Base-by-base conservation (phyloP, 2,329 filamentous ascomycete species). In the Zymoseptoria ardabiliae region DNA sequence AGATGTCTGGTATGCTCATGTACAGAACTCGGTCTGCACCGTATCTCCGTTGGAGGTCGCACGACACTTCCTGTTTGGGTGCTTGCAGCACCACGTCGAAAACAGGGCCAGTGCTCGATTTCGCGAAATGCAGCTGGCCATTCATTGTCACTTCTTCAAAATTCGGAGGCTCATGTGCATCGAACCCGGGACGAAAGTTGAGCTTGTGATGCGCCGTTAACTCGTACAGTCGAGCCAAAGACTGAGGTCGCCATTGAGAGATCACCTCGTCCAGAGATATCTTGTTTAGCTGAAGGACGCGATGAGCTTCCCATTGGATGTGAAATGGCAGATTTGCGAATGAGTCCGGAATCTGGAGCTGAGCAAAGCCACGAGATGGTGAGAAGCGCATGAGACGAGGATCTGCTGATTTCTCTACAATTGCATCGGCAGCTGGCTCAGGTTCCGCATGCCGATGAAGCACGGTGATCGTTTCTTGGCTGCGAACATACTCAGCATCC, bases 11-110 rank as follows among this genome's bases (percentile, higher is more conserved):
- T 1, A 74, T 55, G 2, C 71, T 68, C 2, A 79, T 59, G 49
- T 75, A 76, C 1, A 80, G 63, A 20, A 80, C 76, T 0, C 77
- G 71, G 58, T 78, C 71, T 4, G 71, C 66, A 1, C 72, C 72
- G 30, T 70, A 71, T 17, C 55, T 59, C 2, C 71, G 67, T 50
- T 72, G 67, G 8, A 73, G 54, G 5, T 63, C 55, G 50, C 59
- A 65, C 2, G 64, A 61, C 7, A 52, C 61, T n/a, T 70, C 69
- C 13, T 52, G 54, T 9, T 61, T 53, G 2, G 68, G 61, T 6
- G 61, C 56, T 9, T 65, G 50, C 11, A 72, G 59, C 0, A 61
- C 58, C 4, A 71, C 30, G 2, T 63, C 54, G 41, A 71, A 68
- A 5, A 71, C 5, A 3, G 63, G 53, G 1, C 63, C 62, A 6